Evolutionary conservation across 345 rosid genomes (phyloP), one percentile per base, ranked within the genome.

Genomic region (Corchorus olitorius): DNA sequence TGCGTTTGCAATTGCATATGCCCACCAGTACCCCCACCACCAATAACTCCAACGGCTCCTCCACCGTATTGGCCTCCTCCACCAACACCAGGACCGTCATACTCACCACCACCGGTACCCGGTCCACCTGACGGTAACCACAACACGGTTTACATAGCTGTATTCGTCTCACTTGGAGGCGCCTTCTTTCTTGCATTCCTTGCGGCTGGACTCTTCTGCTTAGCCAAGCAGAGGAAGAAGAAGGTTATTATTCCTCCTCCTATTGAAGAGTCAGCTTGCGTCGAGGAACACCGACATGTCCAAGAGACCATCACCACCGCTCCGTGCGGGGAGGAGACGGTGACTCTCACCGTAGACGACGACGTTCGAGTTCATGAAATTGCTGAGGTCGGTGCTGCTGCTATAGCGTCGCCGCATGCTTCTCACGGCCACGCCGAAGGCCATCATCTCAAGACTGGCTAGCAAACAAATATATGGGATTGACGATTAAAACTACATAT

Each of bases 161-260:
- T 79, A 5, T 82, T 70, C 58, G 82, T 76, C 22, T 82, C 85
- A 55, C 55, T 82, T 7, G 85, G 85, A 2, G 79, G 82, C 5
- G 48, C 41, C 62, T 82, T 82, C 78, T 46, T 79, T 62, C 75
- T 82, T 6, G 82, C 85, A n/a, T 82, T 82, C 73, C 82, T 82
- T 5, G 75, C 75, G 0, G 77, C 48, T 17, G 82, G 85, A 12
- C 82, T 82, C 55, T 79, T 79, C 79, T 82, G 82, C 68, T 53
- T 82, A 60, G 85, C 74, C 65, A 79, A 82, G 80, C 79, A 63
- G 62, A 76, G 58, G 75, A 76, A 76, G 75, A 82, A 63, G 75
- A 52, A 54, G 0, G 73, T 70, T 17, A 39, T 3, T 22, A 71
- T 71, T 11, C 34, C 63, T 16, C 62, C 48, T 1, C 54, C 77